Evolutionary conservation across 2,329 filamentous ascomycete species (phyloP).

Genomic region (Cercospora sp.): DNA sequence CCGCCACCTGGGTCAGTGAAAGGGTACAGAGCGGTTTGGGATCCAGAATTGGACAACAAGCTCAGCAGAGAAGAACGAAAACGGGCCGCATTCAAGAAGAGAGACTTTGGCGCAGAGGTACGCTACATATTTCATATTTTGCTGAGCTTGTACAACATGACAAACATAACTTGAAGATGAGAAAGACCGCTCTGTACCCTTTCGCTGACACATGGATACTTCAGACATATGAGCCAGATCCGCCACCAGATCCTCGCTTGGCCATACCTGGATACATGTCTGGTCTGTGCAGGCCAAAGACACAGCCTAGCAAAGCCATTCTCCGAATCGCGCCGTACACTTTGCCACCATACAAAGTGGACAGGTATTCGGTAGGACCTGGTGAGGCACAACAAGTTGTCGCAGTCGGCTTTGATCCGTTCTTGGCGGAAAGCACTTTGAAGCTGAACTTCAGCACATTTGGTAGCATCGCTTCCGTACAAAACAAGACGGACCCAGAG

Average conservation of each 20-base stretch:
- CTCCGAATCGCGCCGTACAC: constrained; percentile 73
- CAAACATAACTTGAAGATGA: constrained; percentile 37
- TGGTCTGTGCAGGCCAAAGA: constrained; percentile 48
- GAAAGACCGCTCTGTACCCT: constrained; percentile 43
- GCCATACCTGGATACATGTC: constrained; percentile 62
- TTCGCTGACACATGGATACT: constrained; percentile 42
- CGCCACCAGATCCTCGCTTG: constrained; percentile 80
- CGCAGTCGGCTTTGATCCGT: constrained; percentile 92
- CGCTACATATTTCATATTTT: constrained; percentile 41
- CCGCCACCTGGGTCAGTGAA: constrained; percentile 54
- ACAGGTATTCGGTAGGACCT: constrained; percentile 82
- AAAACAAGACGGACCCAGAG: constrained; percentile 91
- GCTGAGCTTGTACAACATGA: constrained; percentile 42
- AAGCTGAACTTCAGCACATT: constrained; percentile 74
- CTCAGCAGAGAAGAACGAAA: constrained; percentile 58
- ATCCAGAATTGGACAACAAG: constrained; percentile 62
- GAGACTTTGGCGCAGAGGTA: constrained; percentile 45
- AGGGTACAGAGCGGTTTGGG: constrained; percentile 61
- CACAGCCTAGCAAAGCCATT: constrained; percentile 68
- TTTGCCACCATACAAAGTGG: constrained; percentile 77
- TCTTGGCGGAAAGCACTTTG: constrained; percentile 71
- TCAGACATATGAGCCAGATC: constrained; percentile 65
- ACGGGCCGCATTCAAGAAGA: constrained; percentile 38
- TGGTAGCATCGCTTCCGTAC: constrained; percentile 85
- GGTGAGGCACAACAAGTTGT: constrained; percentile 88